Percentiles rank a stretch among this genome's conserved stretches.
These are phyloP conservation scores for Claviceps pazoutovae DNA, from an alignment of 2,329 filamentous ascomycete species.

Conservation along the genomic window DNA sequence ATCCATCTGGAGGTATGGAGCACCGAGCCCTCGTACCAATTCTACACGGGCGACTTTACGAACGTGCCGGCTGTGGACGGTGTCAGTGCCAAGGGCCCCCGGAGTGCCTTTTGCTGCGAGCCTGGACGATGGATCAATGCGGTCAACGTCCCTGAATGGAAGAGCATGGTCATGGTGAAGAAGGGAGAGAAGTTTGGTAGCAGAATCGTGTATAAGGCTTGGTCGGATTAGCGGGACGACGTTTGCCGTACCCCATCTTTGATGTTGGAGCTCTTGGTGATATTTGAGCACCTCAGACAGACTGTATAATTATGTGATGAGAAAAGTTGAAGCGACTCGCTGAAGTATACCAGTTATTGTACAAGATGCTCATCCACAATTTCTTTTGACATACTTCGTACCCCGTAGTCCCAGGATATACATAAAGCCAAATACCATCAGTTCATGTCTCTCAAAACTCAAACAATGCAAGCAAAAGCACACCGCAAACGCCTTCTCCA, in stretches of 20 bases:
- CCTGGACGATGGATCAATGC: slow-evolving; percentile 86
- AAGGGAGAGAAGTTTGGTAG: slow-evolving; percentile 74
- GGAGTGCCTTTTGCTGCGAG: slow-evolving; percentile 82
- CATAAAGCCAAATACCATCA: not conserved
- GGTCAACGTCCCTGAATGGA: slow-evolving; percentile 69
- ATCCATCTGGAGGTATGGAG: slow-evolving; percentile 77
- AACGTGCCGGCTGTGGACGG: slow-evolving; percentile 55
- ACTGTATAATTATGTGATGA: no score
- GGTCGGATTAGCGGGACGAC: slow-evolving; percentile 44
- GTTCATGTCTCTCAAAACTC: not conserved
- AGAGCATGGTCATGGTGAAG: slow-evolving; percentile 62
- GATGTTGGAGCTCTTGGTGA: not conserved
- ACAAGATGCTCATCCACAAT: not conserved
- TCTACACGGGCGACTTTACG: slow-evolving; percentile 83
- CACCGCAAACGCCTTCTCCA: not conserved
- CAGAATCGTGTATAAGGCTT: slow-evolving; percentile 71
- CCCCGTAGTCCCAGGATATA: not conserved
- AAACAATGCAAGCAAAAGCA: not conserved
- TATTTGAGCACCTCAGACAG: not conserved
- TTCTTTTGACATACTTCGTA: not conserved
- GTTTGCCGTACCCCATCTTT: not conserved
- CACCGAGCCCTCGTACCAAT: slow-evolving; percentile 93
- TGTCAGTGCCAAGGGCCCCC: slow-evolving; percentile 47
- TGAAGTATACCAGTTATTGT: not conserved
- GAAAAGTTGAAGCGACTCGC: not conserved